Evolutionary conservation across 2,329 filamentous ascomycete species (phyloP).

Genomic region (Xylariales sp.): DNA sequence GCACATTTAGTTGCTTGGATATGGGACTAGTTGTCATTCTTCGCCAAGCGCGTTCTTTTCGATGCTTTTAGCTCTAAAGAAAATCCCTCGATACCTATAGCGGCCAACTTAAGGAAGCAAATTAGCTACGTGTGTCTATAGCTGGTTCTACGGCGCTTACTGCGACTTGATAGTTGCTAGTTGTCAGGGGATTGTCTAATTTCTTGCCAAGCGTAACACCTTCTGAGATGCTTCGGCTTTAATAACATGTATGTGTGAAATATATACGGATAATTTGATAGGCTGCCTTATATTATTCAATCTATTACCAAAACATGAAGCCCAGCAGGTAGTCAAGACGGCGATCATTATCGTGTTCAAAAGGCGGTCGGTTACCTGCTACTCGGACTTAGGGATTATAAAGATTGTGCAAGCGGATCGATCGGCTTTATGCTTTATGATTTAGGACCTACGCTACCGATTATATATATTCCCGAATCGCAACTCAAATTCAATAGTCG

Average conservation of each 20-base stretch:
- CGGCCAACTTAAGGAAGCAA: not conserved
- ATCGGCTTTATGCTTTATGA: too few relatives aligned
- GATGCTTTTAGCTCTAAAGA: not conserved
- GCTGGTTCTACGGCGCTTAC: not conserved
- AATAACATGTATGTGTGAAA: not conserved
- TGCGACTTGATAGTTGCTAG: not conserved
- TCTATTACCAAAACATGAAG: not conserved
- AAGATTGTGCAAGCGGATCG: too few relatives aligned
- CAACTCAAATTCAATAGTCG: not conserved
- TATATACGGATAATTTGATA: not conserved
- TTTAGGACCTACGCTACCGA: slow-evolving; percentile 1
- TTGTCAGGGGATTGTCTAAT: too few relatives aligned
- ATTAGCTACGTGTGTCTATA: not conserved
- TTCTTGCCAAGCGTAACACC: not conserved
- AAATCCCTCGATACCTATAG: not conserved
- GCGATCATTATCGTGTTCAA: too few relatives aligned
- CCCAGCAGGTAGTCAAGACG: too few relatives aligned
- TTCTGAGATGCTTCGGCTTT: not conserved
- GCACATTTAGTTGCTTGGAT: slow-evolving; percentile 37
- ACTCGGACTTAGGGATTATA: too few relatives aligned
- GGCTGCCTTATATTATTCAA: not conserved
- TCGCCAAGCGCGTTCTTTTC: slow-evolving; percentile 47
- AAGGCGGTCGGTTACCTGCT: too few relatives aligned
- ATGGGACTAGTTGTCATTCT: slow-evolving; percentile 35
- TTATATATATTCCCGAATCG: slow-evolving; percentile 1